Percentiles rank a stretch among this genome's conserved stretches.
Conservation (phyloP, 805 yeast genomes). For the Lipomyces spencermartinsiae region DNA sequence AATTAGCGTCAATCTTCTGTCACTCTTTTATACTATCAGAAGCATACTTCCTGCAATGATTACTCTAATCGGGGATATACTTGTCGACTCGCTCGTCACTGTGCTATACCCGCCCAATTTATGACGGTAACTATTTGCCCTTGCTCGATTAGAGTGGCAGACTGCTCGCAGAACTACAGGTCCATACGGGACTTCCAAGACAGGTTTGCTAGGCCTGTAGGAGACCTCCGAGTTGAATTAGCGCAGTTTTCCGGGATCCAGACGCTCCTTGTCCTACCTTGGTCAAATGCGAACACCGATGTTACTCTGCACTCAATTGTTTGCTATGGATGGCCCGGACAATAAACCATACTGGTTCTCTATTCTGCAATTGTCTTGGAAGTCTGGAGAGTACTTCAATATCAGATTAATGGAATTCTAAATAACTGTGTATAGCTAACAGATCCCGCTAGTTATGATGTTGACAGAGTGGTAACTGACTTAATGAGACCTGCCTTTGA, state of each 20-base stretch:
- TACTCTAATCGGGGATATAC: slow-evolving; percentile 64
- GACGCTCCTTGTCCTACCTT: no score
- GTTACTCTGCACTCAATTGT: no score
- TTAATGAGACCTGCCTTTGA: no score
- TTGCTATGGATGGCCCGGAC: no score
- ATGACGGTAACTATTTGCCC: slow-evolving; percentile 49
- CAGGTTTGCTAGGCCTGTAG: slow-evolving; percentile 85
- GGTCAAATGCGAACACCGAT: no score
- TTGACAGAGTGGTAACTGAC: no score
- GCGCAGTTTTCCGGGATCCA: slow-evolving; percentile 71
- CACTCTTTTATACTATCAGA: slow-evolving; percentile 73
- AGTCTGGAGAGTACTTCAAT: no score
- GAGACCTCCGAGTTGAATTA: slow-evolving; percentile 73
- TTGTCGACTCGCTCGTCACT: slow-evolving; percentile 83
- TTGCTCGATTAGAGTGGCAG: slow-evolving; percentile 4
- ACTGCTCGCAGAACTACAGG: slow-evolving; percentile 51
- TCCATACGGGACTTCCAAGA: slow-evolving; percentile 84
- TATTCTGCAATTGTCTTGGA: no score
- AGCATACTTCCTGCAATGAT: slow-evolving; percentile 78
- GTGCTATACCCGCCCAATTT: slow-evolving; percentile 85
- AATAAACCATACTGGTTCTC: no score
- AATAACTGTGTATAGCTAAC: no score
- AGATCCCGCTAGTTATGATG: no score
- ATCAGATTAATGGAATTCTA: no score
- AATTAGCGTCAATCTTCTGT: slow-evolving; percentile 69